Conservation (phyloP, 257 asterid species). For the Solanum sejunctum region DNA sequence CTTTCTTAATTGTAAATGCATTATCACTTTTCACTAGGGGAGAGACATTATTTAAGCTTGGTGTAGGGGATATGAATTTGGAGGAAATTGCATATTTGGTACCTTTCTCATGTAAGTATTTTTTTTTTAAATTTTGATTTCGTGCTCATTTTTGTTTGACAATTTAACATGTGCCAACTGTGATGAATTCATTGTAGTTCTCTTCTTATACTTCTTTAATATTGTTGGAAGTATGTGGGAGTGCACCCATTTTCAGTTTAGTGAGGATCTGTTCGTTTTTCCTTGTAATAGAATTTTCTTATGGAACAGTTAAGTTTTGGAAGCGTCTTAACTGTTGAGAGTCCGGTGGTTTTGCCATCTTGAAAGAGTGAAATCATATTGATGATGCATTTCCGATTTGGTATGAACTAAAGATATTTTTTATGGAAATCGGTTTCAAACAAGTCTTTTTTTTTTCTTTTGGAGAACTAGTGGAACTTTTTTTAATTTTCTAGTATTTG, state of each 20-base stretch:
- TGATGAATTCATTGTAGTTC: neutral
- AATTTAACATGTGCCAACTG: neutral
- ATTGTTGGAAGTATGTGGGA: neutral
- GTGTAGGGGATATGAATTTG: neutral
- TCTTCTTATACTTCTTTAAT: neutral
- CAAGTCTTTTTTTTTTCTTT: no score
- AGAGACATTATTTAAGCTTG: neutral
- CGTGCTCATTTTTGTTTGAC: neutral
- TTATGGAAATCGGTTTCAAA: neutral
- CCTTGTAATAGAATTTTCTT: neutral
- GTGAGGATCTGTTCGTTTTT: neutral
- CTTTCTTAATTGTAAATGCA: neutral
- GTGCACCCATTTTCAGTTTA: neutral
- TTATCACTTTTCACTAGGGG: neutral
- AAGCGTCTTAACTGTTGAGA: neutral
- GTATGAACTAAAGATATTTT: no score
- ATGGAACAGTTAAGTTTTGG: neutral
- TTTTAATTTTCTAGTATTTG: no score
- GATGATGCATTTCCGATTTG: neutral
- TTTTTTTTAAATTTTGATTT: neutral
- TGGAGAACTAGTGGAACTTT: no score
- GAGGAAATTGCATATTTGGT: neutral
- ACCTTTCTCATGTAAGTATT: neutral
- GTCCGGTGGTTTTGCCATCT: neutral
- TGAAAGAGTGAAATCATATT: neutral